phyloP scores from a whole-genome alignment of 2,329 filamentous ascomycete genomes.

The Sclerotinia subarctica region DNA sequence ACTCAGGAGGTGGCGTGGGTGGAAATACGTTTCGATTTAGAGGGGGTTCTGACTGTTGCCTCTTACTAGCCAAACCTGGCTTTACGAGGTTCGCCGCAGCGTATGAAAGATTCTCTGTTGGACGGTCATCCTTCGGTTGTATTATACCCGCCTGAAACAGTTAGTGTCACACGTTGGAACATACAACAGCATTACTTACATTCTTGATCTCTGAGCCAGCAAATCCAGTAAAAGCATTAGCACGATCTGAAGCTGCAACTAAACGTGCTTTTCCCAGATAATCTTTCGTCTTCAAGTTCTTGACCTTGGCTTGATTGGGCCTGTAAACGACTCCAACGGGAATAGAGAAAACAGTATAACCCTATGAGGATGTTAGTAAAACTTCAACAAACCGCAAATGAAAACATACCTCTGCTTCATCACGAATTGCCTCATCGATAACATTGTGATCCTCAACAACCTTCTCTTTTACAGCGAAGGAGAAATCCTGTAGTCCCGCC shows the following conservation, averaged over 20 bases:
- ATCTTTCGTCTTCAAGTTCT: slow-evolving; percentile 96
- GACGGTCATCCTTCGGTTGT: slow-evolving; percentile 72
- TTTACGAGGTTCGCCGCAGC: slow-evolving; percentile 92
- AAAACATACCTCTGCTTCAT: slow-evolving; percentile 76
- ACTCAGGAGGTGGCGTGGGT: slow-evolving; percentile 95
- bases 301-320: slow-evolving; percentile 96
- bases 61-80: slow-evolving; percentile 72
- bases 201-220: slow-evolving; percentile 76
- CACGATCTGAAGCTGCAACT: slow-evolving; percentile 79
- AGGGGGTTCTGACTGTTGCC: slow-evolving; percentile 83
- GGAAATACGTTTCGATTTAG: slow-evolving; percentile 80
- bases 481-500: slow-evolving; percentile 84
- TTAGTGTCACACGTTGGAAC: slow-evolving; percentile 24
- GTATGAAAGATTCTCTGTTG: slow-evolving; percentile 80
- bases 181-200: slow-evolving; percentile 43
- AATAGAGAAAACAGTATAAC: slow-evolving; percentile 98
- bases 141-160: slow-evolving; percentile 47
- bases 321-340: slow-evolving; percentile 93
- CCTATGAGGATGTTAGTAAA: slow-evolving; percentile 49
- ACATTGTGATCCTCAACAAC: slow-evolving; percentile 95
- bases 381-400: background rate
- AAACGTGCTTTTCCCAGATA: slow-evolving; percentile 95
- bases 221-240: slow-evolving; percentile 80
- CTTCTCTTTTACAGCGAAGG: slow-evolving; percentile 91
- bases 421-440: slow-evolving; percentile 92